Evolutionary conservation across 768 basidiomycete species (phyloP).

Genomic region (Sistotremastrum suecicum): DNA sequence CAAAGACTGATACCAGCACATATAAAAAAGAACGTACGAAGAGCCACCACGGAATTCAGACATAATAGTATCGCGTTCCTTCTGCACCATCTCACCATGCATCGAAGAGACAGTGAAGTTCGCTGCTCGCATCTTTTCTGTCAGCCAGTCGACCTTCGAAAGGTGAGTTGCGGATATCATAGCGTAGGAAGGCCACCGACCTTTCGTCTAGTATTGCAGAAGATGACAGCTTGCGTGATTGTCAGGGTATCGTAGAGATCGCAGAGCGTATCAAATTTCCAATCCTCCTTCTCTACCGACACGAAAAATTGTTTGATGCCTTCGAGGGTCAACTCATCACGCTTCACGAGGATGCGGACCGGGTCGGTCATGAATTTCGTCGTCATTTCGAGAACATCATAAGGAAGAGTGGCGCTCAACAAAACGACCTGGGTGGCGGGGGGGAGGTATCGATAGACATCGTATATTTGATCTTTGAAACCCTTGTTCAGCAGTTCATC

Average conservation of each 20-base stretch:
- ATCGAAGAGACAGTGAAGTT: conserved; percentile 96
- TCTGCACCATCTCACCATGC: conserved; percentile 95
- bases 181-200: conserved; percentile 24
- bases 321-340: conserved; percentile 96
- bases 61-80: conserved; percentile 94
- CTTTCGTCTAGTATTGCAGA: conserved; percentile 97
- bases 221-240: conserved; percentile 98
- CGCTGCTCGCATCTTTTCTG: conserved; percentile 97
- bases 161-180: neutral
- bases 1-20: conserved; percentile 6
- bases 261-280: conserved; percentile 97
- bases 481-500: conserved; percentile 96
- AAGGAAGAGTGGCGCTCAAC: conserved; percentile 88
- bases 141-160: conserved; percentile 85
- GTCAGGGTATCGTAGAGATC: conserved; percentile 97
- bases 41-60: conserved; percentile 89
- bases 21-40: conserved; percentile 39
- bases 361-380: conserved; percentile 99
- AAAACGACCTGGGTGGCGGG: conserved; percentile 96
- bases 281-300: conserved; percentile 98
- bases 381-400: conserved; percentile 97
- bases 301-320: conserved; percentile 96
- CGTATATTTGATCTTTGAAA: conserved; percentile 99
- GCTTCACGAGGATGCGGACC: conserved; percentile 95
- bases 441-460: conserved; percentile 94